Evolutionary conservation across 164 flowering plant species (phyloP), one percentile per base, ranked within the genome.

Genomic region (Berberis thunbergii): DNA sequence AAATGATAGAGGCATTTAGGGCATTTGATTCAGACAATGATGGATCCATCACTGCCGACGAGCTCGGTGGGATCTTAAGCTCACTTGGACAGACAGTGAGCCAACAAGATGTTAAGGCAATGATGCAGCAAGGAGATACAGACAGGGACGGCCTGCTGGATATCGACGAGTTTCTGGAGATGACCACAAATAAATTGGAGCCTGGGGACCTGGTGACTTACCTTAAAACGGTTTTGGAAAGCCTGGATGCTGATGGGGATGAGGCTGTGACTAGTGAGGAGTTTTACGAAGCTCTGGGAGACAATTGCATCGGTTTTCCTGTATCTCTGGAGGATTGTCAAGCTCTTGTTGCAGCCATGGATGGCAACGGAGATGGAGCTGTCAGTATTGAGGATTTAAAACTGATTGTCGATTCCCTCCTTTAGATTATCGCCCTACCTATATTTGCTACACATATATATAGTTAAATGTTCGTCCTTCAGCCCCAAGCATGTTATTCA

Each of bases 11-110:
- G 61, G 75, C 83, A n/a, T 84, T 82, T 49, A 63, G 77, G 54
- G 86, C 84, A 52, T 82, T 84, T 7, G 89, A 84, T n/a, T 67
- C 75, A 7, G 78, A 84, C 74, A 80, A 76, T 26, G 82, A 84
- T 41, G 86, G 84, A 4, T 39, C 7, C 3, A 82, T 84, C 54
- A 66, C 72, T 0, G 69, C 57, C 4, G 74, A 77, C 1, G 86
- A 84, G 79, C 78, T 84, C 2, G 73, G 80, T 0, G 84, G 86
- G n/a, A 60, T 80, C 63, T 59, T 82, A 74, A 59, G 73, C 0
- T 82, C 86, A 3, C 79, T 82, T 2, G 86, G 86, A 2, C 79
- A 79, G 72, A 66, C 58, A 3, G 61, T 69, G 2, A 77, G 69
- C 6, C 76, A 77, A 5, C 72, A 76, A 69, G 88, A 84, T 1